Base-by-base conservation (phyloP, 1,284 basidiomycete species). In the Rhodotorula sp. region DNA sequence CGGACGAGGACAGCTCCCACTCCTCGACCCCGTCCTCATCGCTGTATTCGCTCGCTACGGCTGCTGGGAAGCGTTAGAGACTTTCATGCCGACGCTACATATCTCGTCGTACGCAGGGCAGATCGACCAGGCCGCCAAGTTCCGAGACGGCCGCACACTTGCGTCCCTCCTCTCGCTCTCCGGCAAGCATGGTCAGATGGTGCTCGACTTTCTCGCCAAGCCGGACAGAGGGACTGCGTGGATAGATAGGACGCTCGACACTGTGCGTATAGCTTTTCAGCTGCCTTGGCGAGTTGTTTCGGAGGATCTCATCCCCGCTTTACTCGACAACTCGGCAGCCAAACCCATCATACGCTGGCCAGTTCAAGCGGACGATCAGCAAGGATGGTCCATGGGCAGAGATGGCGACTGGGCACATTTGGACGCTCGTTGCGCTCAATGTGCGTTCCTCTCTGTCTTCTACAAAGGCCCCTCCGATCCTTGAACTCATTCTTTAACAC, bases 341-440 rank as follows among this genome's bases (percentile, higher is more conserved):
- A 11, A 18, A 5, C 2, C 65, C 65, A 2, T 40, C 16, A 30
- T 64, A 67, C 37, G 65, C 50, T 9, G 40, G 30, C 8, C 28
- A 56, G 18, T 62, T 71, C 63, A 22, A 46, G 44, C 44, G 62
- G 4, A 55, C 47, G 4, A n/a, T 65, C 31, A 31, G 34, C 34
- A 57, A 62, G 28, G 52, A 59, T 4, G 34, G 31, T 1, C 58
- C 64, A 0, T 75, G 71, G 68, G 62, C 47, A 4, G 69, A 70
- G 10, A 55, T 73, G 10, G 73, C 73, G 5, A 63, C 63, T 5
- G 9, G 24, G 13, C 73, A 75, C 51, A 46, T 72, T 1, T 20
- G 47, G 40, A 62, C 56, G 24, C 40, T 70, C 22, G 55, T 75
- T n/a, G 71, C 71, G 22, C 50, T 69, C 34, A 63, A 63, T 47